Conservation (phyloP, 73 alveolate genomes). For the Tetrahymena borealis region DNA sequence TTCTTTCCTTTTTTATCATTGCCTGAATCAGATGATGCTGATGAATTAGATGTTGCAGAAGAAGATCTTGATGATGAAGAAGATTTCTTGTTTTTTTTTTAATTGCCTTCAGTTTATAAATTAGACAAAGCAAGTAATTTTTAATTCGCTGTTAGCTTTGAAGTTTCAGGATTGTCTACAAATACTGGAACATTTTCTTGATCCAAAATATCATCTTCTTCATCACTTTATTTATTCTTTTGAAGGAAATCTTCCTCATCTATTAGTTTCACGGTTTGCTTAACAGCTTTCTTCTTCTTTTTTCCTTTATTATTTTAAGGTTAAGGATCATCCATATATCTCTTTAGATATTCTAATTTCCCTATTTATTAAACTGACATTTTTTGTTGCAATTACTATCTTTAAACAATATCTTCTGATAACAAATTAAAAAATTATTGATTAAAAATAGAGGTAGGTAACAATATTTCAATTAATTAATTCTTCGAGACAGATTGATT, state of each 20-base stretch:
- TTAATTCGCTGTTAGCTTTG: not conserved
- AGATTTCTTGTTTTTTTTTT: not conserved
- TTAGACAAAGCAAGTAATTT: not conserved
- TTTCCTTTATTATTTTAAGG: not conserved
- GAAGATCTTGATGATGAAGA: not conserved
- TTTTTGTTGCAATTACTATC: not conserved
- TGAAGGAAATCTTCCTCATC: not conserved
- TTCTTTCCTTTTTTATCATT: not conserved
- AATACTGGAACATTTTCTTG: not conserved
- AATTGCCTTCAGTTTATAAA: not conserved
- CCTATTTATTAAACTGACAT: not conserved
- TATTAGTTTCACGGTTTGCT: not conserved
- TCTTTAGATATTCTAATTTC: not conserved
- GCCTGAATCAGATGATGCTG: not conserved
- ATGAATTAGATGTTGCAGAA: not conserved
- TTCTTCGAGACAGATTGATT: not conserved
- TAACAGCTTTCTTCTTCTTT: not conserved
- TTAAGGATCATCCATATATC: not conserved
- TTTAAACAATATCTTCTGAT: not conserved
- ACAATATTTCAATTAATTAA: too few relatives aligned
- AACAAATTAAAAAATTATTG: not conserved
- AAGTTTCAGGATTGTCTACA: not conserved
- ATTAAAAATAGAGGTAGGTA: not conserved
- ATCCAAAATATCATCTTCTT: not conserved
- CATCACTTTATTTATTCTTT: not conserved